These are phyloP conservation scores for Friedmanniomyces simplex DNA, from an alignment of 495 filamentous ascomycete genomes.

Conservation along the genomic window DNA sequence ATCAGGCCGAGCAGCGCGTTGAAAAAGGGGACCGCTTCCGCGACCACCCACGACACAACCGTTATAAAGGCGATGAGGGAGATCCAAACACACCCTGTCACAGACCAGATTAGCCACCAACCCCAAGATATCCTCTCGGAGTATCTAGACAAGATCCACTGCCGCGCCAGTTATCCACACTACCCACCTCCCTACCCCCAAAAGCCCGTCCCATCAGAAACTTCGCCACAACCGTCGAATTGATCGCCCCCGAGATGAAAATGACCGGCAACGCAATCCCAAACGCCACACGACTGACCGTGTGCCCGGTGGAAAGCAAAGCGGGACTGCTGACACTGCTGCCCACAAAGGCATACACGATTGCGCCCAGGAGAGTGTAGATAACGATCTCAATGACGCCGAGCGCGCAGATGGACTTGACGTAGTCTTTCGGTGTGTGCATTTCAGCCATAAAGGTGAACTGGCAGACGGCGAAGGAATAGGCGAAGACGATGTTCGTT, in stretches of 20 bases:
- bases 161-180: too few relatives aligned
- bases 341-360: conserved; percentile 32
- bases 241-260: conserved; percentile 17
- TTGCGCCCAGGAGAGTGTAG: conserved; percentile 28
- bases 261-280: conserved; percentile 27
- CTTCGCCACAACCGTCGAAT: too few relatives aligned
- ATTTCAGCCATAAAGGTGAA: conserved; percentile 25
- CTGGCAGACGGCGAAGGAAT: conserved; percentile 17
- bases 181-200: too few relatives aligned
- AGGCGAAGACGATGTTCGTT: conserved; percentile 11
- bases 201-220: too few relatives aligned
- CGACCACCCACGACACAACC: conserved; percentile 25
- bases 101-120: too few relatives aligned
- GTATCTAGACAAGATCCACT: too few relatives aligned
- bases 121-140: too few relatives aligned
- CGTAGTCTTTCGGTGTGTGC: conserved; percentile 29
- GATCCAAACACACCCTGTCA: too few relatives aligned
- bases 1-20: conserved; percentile 29
- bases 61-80: conserved; percentile 25
- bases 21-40: conserved; percentile 33
- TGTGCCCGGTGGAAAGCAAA: conserved; percentile 25
- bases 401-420: conserved; percentile 29
- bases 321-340: conserved; percentile 27
- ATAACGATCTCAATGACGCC: conserved; percentile 25
- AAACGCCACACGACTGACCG: conserved; percentile 30